These are phyloP conservation scores for Brasilioporus rufonigricans DNA, from an alignment of 768 basidiomycete genomes.

Conservation along the genomic window DNA sequence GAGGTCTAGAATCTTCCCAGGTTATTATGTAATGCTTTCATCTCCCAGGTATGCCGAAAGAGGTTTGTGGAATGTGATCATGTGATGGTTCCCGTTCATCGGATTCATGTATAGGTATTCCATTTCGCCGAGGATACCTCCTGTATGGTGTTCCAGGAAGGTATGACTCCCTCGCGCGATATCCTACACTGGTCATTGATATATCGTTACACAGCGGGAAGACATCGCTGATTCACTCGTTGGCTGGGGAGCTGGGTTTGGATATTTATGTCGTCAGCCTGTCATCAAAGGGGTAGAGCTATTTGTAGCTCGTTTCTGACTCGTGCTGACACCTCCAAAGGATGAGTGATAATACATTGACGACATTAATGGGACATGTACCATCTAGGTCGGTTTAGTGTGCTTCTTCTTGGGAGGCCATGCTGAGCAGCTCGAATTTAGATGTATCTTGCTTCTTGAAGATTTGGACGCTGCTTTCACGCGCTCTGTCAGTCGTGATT, in stretches of 20 bases:
- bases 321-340: constrained; percentile 36
- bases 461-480: constrained; percentile 93
- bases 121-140: constrained; percentile 83
- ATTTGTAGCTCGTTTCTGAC: constrained; percentile 2
- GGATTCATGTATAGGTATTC: constrained; percentile 56
- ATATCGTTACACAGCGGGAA: constrained; percentile 56
- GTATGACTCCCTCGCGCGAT: constrained; percentile 34
- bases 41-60: constrained; percentile 82
- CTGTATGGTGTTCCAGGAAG: constrained; percentile 85
- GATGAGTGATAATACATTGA: constrained; percentile 88
- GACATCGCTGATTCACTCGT: constrained; percentile 81
- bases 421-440: constrained; percentile 27
- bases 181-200: constrained; percentile 12
- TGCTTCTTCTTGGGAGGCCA: constrained; percentile 4
- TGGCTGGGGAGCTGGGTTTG: constrained; percentile 80
- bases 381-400: constrained; percentile 62
- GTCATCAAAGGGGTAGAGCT: constrained; percentile 76
- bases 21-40: constrained; percentile 16
- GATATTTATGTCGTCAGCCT: constrained; percentile 92
- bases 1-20: constrained; percentile 16
- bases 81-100: constrained; percentile 21
- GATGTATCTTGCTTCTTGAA: constrained; percentile 91
- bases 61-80: constrained; percentile 47
- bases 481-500: constrained; percentile 80
- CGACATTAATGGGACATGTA: constrained; percentile 85